Evolutionary conservation across 2,329 filamentous ascomycete species (phyloP).

Genomic region (Fusarium nisikadoi): DNA sequence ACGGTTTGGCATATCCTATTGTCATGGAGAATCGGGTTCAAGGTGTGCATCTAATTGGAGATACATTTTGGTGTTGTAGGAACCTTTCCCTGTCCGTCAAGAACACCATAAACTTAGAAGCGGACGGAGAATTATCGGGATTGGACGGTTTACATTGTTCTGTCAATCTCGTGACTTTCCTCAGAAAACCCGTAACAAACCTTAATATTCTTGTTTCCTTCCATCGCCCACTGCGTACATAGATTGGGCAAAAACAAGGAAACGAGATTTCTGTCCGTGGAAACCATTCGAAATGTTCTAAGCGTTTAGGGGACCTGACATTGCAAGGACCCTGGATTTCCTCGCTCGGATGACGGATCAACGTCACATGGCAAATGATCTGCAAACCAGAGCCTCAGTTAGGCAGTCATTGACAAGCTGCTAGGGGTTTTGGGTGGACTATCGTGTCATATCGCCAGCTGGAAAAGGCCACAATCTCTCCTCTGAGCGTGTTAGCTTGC

Average conservation of each 20-base stretch:
- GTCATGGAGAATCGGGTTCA: conserved; percentile 1
- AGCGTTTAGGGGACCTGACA: neutral
- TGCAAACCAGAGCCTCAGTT: conserved; percentile 31
- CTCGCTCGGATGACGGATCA: conserved; percentile 1
- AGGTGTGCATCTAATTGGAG: conserved; percentile 2
- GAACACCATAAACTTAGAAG: neutral
- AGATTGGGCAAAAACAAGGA: neutral
- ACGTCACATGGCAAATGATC: conserved; percentile 40
- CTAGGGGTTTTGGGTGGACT: neutral
- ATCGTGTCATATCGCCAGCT: neutral
- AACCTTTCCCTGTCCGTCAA: conserved; percentile 12
- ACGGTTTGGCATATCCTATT: conserved; percentile 14
- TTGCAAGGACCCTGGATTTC: conserved; percentile 35
- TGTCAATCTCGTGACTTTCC: conserved; percentile 14
- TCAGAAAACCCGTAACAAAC: neutral
- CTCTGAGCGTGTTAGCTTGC: neutral
- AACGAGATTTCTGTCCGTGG: conserved; percentile 6
- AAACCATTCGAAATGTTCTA: conserved; percentile 29
- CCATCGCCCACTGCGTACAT: neutral
- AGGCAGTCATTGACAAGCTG: conserved; percentile 3
- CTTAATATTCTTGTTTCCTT: conserved; percentile 8
- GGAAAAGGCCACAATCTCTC: neutral
- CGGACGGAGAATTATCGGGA: conserved; percentile 3
- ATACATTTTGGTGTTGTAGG: conserved; percentile 19
- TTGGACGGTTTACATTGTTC: neutral